These are phyloP conservation scores for Metarhizium sp. DNA, from an alignment of 2,329 filamentous ascomycete species.

Conservation along the genomic window DNA sequence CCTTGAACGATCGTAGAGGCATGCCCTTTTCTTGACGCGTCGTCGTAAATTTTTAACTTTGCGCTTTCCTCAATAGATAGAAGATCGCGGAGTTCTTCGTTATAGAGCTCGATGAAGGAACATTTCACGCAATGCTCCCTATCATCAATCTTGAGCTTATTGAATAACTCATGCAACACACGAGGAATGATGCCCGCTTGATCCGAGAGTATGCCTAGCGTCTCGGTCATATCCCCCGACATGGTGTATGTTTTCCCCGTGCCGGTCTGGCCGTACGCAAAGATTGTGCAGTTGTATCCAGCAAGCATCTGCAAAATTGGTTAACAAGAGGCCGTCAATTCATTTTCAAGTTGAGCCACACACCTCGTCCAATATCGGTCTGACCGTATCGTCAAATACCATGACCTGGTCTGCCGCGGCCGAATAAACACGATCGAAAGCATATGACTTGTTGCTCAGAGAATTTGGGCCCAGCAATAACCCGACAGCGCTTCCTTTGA, in stretches of 20 bases:
- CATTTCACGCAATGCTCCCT: constrained; percentile 88
- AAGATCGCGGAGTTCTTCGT: constrained; percentile 89
- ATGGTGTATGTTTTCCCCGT: constrained; percentile 99
- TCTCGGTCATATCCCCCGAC: constrained; percentile 94
- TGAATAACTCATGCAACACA: constrained; percentile 78
- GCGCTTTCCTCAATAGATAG: constrained; percentile 70
- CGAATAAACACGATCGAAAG: constrained; percentile 95
- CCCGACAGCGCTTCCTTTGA: constrained; percentile 75
- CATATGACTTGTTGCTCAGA: constrained; percentile 90
- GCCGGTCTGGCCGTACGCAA: constrained; percentile 95
- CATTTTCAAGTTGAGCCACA: constrained; percentile 12
- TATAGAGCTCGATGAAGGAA: constrained; percentile 98
- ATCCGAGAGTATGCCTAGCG: constrained; percentile 75
- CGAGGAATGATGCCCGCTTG: constrained; percentile 92
- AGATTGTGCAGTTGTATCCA: constrained; percentile 97
- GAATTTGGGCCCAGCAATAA: constrained; percentile 89
- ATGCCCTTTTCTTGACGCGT: constrained; percentile 77
- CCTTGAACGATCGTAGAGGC: constrained; percentile 84
- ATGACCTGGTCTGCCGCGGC: constrained; percentile 88
- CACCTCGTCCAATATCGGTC: constrained; percentile 88
- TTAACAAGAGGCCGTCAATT: background rate
- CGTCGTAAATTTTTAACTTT: constrained; percentile 94
- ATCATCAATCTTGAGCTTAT: constrained; percentile 68
- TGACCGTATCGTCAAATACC: constrained; percentile 91
- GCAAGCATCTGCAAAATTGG: constrained; percentile 60